phyloP scores from a whole-genome alignment of 768 basidiomycete species.

The Hysterangium stoloniferum region DNA sequence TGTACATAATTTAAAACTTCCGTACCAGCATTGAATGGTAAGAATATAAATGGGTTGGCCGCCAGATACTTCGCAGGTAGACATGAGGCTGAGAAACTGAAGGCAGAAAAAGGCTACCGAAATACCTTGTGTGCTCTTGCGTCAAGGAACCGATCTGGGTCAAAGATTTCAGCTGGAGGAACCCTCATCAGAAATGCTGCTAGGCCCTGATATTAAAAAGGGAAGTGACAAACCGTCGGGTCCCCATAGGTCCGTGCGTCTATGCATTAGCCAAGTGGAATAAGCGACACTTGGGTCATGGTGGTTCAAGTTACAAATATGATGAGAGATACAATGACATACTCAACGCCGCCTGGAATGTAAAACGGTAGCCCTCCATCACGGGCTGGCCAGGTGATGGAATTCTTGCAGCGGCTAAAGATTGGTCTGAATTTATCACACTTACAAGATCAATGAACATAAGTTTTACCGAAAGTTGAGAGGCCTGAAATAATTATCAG shows the following conservation, averaged over 20 bases:
- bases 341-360: slow-evolving; percentile 20
- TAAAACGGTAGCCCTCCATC: slow-evolving; percentile 23
- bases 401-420: slow-evolving; percentile 28
- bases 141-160: slow-evolving; percentile 67
- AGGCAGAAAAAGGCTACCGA: too few species aligned
- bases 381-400: slow-evolving; percentile 36
- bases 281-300: slow-evolving; percentile 32
- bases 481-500: slow-evolving; percentile 24
- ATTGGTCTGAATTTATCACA: neutral
- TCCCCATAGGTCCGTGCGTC: slow-evolving; percentile 61
- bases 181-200: neutral
- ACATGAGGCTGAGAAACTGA: too few species aligned
- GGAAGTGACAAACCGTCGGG: slow-evolving; percentile 44
- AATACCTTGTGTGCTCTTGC: slow-evolving; percentile 50
- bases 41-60: slow-evolving; percentile 62
- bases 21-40: slow-evolving; percentile 46
- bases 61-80: slow-evolving; percentile 54
- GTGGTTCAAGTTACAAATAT: neutral
- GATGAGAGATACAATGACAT: neutral
- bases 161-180: slow-evolving; percentile 53
- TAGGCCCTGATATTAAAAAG: neutral
- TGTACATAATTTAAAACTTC: slow-evolving; percentile 12
- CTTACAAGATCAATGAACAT: neutral
- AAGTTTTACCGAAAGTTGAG: slow-evolving; percentile 34
- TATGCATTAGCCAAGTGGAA: slow-evolving; percentile 58